Conservation (phyloP, 371 early-diverging fungal genomes). For the Basidiobolus meristosporus region DNA sequence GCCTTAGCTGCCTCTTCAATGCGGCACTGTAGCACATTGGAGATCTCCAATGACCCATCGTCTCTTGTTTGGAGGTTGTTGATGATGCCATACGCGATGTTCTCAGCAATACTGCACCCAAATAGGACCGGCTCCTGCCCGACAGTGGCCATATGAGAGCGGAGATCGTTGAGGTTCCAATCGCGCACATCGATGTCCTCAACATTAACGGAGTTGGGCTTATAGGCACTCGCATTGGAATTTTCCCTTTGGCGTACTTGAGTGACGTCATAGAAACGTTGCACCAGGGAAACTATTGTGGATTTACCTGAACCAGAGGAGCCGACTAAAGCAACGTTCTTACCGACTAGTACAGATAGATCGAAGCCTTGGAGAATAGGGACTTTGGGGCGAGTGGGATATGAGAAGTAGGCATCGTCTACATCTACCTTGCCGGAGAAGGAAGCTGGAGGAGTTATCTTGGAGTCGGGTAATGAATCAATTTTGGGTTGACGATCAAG, state of each 20-base stretch:
- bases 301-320: constrained; percentile 76
- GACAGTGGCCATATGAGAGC: constrained; percentile 51
- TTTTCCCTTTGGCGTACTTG: too few relatives aligned
- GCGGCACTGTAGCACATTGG: too few relatives aligned
- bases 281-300: constrained; percentile 61
- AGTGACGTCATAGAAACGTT: constrained; percentile 68
- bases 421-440: constrained; percentile 25
- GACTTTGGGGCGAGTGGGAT: constrained; percentile 63
- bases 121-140: constrained; percentile 79
- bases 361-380: constrained; percentile 54
- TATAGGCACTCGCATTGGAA: too few relatives aligned
- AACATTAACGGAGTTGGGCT: constrained; percentile 33
- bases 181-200: constrained; percentile 45
- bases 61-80: constrained; percentile 22
- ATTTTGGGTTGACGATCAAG: constrained; percentile 4
- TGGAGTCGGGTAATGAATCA: constrained; percentile 9
- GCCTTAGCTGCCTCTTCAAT: constrained; percentile 24
- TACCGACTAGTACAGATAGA: constrained; percentile 44
- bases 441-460: constrained; percentile 20
- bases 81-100: constrained; percentile 45
- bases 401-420: constrained; percentile 44
- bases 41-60: too few relatives aligned
- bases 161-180: constrained; percentile 27
- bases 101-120: constrained; percentile 56
- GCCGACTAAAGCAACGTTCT: constrained; percentile 77